A percentile compares a stretch with the other conserved stretches of the same genome.
Conservation (phyloP, 2,329 filamentous ascomycete genomes). For the Alternaria burnsii region DNA sequence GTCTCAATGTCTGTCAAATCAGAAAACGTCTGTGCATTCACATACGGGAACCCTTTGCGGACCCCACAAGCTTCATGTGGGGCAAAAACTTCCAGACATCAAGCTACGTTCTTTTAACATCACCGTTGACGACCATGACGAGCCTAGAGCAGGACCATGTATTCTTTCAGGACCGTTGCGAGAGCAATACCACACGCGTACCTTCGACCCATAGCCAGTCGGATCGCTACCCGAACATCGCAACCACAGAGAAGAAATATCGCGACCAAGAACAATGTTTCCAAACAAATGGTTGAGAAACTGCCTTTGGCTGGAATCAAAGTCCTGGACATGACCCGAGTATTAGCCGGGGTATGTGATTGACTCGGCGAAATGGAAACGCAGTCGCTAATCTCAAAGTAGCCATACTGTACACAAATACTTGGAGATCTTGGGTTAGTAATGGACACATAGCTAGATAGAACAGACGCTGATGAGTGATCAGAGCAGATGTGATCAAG, state of each 20-base stretch:
- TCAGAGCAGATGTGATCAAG: slow-evolving; percentile 93
- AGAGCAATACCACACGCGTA: slow-evolving; percentile 10
- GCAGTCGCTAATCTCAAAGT: slow-evolving; percentile 28
- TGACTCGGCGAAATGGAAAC: slow-evolving; percentile 5
- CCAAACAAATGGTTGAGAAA: slow-evolving; percentile 53
- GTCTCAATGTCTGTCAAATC: background rate
- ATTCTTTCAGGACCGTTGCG: slow-evolving; percentile 13
- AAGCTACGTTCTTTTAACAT: slow-evolving; percentile 22
- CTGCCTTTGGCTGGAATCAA: slow-evolving; percentile 83
- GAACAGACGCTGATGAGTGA: slow-evolving; percentile 19
- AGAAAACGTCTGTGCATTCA: slow-evolving; percentile 22
- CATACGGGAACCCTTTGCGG: slow-evolving; percentile 12
- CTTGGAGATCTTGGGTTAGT: slow-evolving; percentile 88
- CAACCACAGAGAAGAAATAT: slow-evolving; percentile 42
- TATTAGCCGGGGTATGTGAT: slow-evolving; percentile 68
- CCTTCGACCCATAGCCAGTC: slow-evolving; percentile 2
- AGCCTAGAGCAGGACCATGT: slow-evolving; percentile 24
- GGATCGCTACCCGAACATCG: slow-evolving; percentile 9
- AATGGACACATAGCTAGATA: background rate
- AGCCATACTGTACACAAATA: slow-evolving; percentile 98
- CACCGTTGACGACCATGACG: slow-evolving; percentile 11
- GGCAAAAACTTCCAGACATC: slow-evolving; percentile 20
- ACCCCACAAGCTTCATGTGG: slow-evolving; percentile 45
- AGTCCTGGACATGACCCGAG: slow-evolving; percentile 95
- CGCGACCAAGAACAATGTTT: slow-evolving; percentile 51